phyloP scores from a whole-genome alignment of 106 monocot genomes.

The Vanilla planifolia region DNA sequence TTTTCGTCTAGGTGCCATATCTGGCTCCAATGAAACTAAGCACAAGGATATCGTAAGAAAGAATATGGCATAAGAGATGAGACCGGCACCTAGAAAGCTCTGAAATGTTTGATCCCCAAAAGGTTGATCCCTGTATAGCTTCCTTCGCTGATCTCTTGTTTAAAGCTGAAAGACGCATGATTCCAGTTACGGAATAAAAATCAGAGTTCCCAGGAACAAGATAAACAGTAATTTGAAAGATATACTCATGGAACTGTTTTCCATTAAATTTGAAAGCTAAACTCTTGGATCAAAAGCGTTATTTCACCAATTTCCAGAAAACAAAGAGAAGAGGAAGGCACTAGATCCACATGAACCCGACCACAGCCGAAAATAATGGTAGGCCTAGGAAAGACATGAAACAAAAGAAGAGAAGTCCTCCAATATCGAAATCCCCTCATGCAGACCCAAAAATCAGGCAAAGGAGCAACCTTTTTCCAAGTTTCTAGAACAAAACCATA shows the following conservation, averaged over 20 bases:
- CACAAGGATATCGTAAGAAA: background rate
- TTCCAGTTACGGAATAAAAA: background rate
- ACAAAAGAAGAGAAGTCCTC: no score
- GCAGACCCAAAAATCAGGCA: background rate
- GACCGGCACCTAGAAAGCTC: conserved; percentile 10
- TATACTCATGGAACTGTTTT: background rate
- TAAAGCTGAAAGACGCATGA: conserved; percentile 8
- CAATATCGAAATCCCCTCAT: background rate
- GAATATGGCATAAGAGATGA: conserved; percentile 5
- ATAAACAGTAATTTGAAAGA: background rate
- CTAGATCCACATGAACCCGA: conserved; percentile 1
- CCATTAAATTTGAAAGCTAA: no score
- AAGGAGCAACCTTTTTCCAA: background rate
- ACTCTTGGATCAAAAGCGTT: no score
- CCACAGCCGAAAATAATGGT: no score
- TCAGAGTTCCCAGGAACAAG: background rate
- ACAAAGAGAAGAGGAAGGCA: background rate
- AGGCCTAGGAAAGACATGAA: no score
- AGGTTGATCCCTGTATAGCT: background rate
- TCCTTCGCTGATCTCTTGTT: background rate
- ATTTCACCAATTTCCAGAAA: background rate
- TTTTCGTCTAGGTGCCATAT: conserved; percentile 2
- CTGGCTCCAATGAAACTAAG: background rate
- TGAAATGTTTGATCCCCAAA: background rate
- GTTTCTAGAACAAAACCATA: background rate